Percentiles rank a stretch among this genome's conserved stretches.
These are phyloP conservation scores for Hibiscus syriacus DNA, from an alignment of 345 rosid species.

Conservation along the genomic window DNA sequence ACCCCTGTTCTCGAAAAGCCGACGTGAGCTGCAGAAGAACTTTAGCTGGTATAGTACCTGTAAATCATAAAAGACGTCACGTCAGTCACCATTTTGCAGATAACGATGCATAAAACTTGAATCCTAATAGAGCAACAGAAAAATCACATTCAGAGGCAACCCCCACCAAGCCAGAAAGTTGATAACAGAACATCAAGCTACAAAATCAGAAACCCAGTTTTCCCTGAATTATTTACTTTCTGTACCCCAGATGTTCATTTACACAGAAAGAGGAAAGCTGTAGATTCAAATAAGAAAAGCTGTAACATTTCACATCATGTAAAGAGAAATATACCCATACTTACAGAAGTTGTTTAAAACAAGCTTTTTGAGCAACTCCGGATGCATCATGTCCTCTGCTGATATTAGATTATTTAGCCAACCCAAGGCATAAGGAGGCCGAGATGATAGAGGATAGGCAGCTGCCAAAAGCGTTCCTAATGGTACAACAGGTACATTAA, in stretches of 20 bases:
- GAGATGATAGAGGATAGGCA: constrained; percentile 78
- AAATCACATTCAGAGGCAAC: not conserved
- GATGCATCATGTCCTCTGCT: constrained; percentile 94
- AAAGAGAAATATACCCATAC: constrained; percentile 20
- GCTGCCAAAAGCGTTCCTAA: constrained; percentile 79
- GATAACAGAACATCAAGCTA: not conserved
- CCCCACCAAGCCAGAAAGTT: not conserved
- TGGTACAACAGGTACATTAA: constrained; percentile 89
- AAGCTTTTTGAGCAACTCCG: constrained; percentile 81
- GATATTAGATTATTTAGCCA: constrained; percentile 85
- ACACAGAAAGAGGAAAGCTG: not conserved
- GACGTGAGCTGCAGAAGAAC: constrained; percentile 87
- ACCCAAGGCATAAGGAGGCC: constrained; percentile 73
- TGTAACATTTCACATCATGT: not conserved
- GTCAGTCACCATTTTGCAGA: not conserved
- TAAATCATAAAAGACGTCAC: constrained; percentile 3
- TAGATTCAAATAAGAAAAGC: not conserved
- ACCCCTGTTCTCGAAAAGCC: constrained; percentile 76
- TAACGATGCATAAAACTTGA: not conserved
- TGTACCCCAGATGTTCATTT: not conserved
- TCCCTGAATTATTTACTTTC: not conserved
- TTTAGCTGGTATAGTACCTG: constrained; percentile 93
- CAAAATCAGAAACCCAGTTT: not conserved
- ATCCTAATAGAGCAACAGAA: not conserved
- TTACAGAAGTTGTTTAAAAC: constrained; percentile 87